Base-by-base conservation (phyloP, 352 stramenopile genomes). In the Sclerospora graminicola region DNA sequence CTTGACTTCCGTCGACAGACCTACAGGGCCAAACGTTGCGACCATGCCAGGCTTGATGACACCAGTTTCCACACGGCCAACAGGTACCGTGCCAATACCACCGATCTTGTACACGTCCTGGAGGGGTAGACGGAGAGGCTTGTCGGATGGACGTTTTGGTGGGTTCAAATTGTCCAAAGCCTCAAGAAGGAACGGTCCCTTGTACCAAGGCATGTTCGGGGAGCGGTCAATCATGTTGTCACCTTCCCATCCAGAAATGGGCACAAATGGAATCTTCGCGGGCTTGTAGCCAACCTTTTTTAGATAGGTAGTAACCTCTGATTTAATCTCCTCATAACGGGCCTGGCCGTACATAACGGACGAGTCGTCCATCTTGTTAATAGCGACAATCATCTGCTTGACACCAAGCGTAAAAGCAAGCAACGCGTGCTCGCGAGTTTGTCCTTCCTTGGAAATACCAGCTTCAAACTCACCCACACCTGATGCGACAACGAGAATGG, bases 351-450 rank as follows among this genome's bases (percentile, higher is more conserved):
- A 99, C 48, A 94, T 84, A 24, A 97, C 91, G 8, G 80, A 84
- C 3, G 75, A 78, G 61, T 97, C 85, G 69, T 98, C 95, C 95
- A 99, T 99, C 75, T 99, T 99, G 82, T 98, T 99, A 18, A 98
- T 75, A 26, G 74, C 90, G 11, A 99, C 93, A 63, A 99, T 89
- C 71, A 99, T 95, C 72, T 99, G 94, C 66, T 96, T 97, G 41
- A 99, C 89, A 48, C 96, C 96, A n/a, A 98, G 73, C 11, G 91
- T 98, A 63, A 97, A 98, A 5, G 93, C 94, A 5, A 99, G 64
- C 28, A 98, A 67, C 21, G 93, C 91, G 70, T 98, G 89, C 61
- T 99, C 95, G 21, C 88, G 76, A 0, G 90, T 98, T 69, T 98
- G 86, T 36, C 92, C 94, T 44, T 98, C 87, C 73, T 96, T 93